Evolutionary conservation across 306 rosid genomes (phyloP).

Genomic region (Mimosa pudica): DNA sequence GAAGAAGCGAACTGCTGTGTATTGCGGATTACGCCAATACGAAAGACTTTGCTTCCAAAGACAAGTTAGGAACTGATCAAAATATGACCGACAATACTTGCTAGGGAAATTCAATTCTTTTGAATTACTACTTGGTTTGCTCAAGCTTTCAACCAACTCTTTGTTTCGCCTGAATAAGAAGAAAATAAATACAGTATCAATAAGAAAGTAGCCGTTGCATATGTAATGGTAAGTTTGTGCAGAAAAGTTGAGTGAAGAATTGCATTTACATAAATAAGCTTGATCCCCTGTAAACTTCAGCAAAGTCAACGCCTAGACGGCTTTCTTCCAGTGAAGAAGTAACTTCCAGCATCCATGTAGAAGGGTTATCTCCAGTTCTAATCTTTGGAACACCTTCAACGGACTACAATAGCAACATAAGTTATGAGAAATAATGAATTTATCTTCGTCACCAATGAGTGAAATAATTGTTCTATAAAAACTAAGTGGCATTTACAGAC

Average conservation of each 20-base stretch:
- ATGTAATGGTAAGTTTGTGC: conserved; percentile 17
- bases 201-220: neutral
- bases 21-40: conserved; percentile 78
- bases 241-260: neutral
- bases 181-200: conserved; percentile 19
- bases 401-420: conserved; percentile 53
- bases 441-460: conserved; percentile 28
- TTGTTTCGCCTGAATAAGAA: conserved; percentile 53
- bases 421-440: conserved; percentile 30
- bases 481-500: conserved; percentile 47
- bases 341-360: conserved; percentile 88
- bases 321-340: conserved; percentile 67
- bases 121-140: conserved; percentile 59
- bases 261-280: conserved; percentile 55
- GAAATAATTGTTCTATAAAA: conserved; percentile 20
- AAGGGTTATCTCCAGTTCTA: conserved; percentile 73
- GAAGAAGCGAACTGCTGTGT: conserved; percentile 78
- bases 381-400: conserved; percentile 70
- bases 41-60: conserved; percentile 80
- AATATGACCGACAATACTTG: conserved; percentile 59
- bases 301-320: conserved; percentile 69
- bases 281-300: conserved; percentile 67
- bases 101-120: conserved; percentile 74
- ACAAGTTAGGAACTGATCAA: conserved; percentile 68
- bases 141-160: conserved; percentile 60